phyloP scores from a whole-genome alignment of 768 basidiomycete species.

The Pholiota conissans region DNA sequence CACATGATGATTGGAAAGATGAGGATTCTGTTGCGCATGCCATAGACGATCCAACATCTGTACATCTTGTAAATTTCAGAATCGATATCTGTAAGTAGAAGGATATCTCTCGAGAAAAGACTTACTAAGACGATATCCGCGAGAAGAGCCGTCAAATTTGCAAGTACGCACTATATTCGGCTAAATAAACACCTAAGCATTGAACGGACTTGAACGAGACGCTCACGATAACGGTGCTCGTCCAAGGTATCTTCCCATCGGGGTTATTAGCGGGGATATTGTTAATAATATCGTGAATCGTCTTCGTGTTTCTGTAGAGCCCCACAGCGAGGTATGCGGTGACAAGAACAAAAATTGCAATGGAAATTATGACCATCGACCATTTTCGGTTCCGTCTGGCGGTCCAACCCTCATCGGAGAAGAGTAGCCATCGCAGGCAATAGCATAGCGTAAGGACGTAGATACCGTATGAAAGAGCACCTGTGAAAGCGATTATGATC shows the following conservation, averaged over 20 bases:
- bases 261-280: not conserved
- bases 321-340: not conserved
- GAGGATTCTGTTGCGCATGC: not conserved
- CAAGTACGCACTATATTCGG: not conserved
- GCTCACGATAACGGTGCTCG: constrained; percentile 9
- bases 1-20: not conserved
- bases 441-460: constrained; percentile 13
- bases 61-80: no score
- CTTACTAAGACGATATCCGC: constrained; percentile 4
- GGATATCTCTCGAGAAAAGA: no score
- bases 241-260: constrained; percentile 7
- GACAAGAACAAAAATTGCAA: constrained; percentile 6
- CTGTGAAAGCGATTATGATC: constrained; percentile 9
- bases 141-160: not conserved
- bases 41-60: constrained; percentile 4
- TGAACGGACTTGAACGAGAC: no score
- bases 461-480: constrained; percentile 9
- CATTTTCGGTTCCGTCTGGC: constrained; percentile 5
- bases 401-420: constrained; percentile 15
- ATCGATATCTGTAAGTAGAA: no score
- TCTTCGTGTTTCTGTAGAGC: not conserved
- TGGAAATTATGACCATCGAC: constrained; percentile 8
- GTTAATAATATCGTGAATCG: not conserved
- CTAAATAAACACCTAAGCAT: no score
- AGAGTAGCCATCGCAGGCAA: constrained; percentile 16